Evolutionary conservation across 305 asterid genomes (phyloP).

Genomic region (Fraxinus angustifolia): DNA sequence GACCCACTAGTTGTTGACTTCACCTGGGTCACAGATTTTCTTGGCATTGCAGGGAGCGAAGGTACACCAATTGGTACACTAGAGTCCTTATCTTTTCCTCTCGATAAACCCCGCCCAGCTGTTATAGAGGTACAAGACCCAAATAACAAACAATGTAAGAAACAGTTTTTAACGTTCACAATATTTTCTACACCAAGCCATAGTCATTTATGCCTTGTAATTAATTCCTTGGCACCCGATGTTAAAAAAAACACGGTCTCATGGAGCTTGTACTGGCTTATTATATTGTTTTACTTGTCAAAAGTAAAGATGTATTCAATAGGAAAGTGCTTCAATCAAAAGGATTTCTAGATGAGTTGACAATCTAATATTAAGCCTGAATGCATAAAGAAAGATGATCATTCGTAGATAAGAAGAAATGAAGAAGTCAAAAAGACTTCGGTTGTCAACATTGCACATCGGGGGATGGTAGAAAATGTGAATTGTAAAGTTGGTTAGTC

Average conservation of each 20-base stretch:
- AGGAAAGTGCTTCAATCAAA: background rate
- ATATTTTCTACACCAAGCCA: background rate
- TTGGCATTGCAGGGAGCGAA: slow-evolving; percentile 50
- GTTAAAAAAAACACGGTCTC: background rate
- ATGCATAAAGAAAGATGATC: background rate
- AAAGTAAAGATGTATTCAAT: background rate
- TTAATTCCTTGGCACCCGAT: background rate
- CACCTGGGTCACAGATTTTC: slow-evolving; percentile 59
- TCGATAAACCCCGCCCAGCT: slow-evolving; percentile 44
- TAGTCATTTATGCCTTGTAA: background rate
- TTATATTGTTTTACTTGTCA: background rate
- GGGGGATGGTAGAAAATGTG: background rate
- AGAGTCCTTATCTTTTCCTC: slow-evolving; percentile 56
- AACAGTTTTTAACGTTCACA: background rate
- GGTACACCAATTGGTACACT: slow-evolving; percentile 58
- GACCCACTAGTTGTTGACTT: slow-evolving; percentile 91
- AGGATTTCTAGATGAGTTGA: background rate
- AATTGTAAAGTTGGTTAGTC: background rate
- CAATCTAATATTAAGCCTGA: background rate
- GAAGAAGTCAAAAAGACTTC: background rate
- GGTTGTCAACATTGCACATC: background rate
- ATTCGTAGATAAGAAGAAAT: background rate
- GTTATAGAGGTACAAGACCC: slow-evolving; percentile 33
- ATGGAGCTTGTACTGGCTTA: background rate
- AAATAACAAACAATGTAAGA: slow-evolving; percentile 10